Evolutionary conservation across 1,284 basidiomycete species (phyloP).

Genomic region (Bjerkandera adusta): DNA sequence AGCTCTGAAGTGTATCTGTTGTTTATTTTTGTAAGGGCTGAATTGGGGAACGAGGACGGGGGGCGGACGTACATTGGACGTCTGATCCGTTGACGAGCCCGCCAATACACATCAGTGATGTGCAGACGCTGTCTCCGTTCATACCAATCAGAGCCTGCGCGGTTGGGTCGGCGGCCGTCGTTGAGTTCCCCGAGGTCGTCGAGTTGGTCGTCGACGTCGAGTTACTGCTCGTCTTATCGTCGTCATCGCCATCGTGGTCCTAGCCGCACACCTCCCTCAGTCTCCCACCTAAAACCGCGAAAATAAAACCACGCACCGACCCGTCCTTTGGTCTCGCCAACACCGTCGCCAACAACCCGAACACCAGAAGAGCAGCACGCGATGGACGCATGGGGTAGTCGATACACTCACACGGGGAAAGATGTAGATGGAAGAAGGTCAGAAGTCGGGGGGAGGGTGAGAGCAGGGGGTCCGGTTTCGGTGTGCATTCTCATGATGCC

Average conservation of each 20-base stretch:
- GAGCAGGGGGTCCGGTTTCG: not conserved
- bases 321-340: not conserved
- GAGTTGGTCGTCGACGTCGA: not conserved
- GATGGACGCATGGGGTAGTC: not conserved
- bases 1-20: conserved; percentile 23
- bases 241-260: not conserved
- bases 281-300: not conserved
- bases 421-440: not conserved
- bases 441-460: not conserved
- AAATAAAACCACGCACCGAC: not conserved
- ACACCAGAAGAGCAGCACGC: not conserved
- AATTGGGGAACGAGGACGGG: not conserved
- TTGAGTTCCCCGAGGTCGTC: not conserved
- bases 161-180: not conserved
- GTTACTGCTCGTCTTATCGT: not conserved
- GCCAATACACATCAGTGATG: conserved; percentile 21
- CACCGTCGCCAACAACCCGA: not conserved
- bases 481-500: not conserved
- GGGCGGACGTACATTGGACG: conserved; percentile 19
- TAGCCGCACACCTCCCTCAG: not conserved
- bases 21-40: not conserved
- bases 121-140: conserved; percentile 8
- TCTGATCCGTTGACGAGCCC: conserved; percentile 24
- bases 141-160: conserved; percentile 7
- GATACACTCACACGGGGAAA: too few relatives aligned